Evolutionary conservation across 441 rosid genomes (phyloP).

Genomic region (Capsella rubella): DNA sequence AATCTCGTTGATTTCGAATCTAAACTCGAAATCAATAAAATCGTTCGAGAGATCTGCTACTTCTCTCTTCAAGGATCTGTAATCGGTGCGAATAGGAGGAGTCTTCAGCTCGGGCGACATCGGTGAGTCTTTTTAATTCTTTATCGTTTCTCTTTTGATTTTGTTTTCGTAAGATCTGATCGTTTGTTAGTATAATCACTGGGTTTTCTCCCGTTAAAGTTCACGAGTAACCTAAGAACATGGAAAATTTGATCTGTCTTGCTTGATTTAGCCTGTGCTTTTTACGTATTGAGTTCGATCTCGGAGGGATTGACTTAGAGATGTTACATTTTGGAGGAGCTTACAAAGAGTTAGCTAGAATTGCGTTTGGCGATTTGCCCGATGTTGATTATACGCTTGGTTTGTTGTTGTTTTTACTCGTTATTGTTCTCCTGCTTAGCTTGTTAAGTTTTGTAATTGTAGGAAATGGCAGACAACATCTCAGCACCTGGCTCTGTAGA

Average conservation of each 20-base stretch:
- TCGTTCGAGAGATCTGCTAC: constrained; percentile 33
- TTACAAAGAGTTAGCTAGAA: not conserved
- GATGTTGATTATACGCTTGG: constrained; percentile 1
- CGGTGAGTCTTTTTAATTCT: constrained; percentile 30
- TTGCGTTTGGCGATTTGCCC: constrained; percentile 15
- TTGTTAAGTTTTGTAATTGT: constrained; percentile 8
- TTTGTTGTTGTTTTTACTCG: not conserved
- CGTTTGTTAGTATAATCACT: not conserved
- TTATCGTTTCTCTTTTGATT: not conserved
- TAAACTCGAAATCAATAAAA: not conserved
- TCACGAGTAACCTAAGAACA: not conserved
- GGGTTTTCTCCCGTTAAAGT: not conserved
- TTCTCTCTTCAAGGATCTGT: constrained; percentile 27
- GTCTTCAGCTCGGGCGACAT: constrained; percentile 6
- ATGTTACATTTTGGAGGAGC: not conserved
- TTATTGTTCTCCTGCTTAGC: constrained; percentile 11
- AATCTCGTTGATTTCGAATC: constrained; percentile 29
- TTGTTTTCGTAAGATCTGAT: constrained; percentile 36
- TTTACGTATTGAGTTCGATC: constrained; percentile 6
- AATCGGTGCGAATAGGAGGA: constrained; percentile 2
- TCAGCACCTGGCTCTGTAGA: constrained; percentile 60
- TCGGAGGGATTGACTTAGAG: no score
- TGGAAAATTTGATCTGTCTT: not conserved
- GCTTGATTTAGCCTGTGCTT: constrained; percentile 22
- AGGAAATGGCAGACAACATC: constrained; percentile 70